Base-by-base conservation (phyloP, 2,329 filamentous ascomycete genomes). In the Aotearoamyces nothofagi region DNA sequence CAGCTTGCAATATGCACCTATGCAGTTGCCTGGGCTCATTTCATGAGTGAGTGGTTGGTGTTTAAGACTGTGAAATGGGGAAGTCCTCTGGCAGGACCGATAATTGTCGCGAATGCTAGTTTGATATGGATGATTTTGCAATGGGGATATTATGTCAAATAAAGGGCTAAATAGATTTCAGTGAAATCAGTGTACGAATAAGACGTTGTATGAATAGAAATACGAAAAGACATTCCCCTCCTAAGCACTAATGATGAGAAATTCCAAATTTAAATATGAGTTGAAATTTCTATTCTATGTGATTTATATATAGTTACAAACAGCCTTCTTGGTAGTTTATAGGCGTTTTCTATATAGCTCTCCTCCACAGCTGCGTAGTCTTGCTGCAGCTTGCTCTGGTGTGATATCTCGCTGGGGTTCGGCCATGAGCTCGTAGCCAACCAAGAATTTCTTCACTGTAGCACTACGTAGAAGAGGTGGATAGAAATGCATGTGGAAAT, bases 371-470 rank as follows among this genome's bases (percentile, higher is more conserved):
- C 65, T 63, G 39, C 79, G 69, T 34, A 98, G 58, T 27, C 73
- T 72, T 15, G 71, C 73, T 9, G 90, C 79, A 2, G 90, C 90
- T 56, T 96, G 90, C 55, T 98, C 90, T 0, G 90, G 87, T 0
- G 90, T 98, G 45, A 98, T 96, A 51, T 98, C 90, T 34, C 90
- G 70, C 56, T 98, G 90, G n/a, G 90, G 87, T 57, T 98, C 90
- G 2, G 81, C 90, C 70, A 98, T 72, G 56, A 98, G 66, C 57
- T 98, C 90, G 51, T 92, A 96, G 0, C 90, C 90, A 17, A 98
- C 90, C 29, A 96, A 56, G 57, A 96, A 98, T 58, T 98, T 98
- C 42, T 81, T 75, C 26, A 98, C 86, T 0, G 84, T 93, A 3
- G 90, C 86, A 26, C 84, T 93, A 32, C 90, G 74, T 39, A 98